Conservation (phyloP, 257 asterid genomes). For the Nicotiana attenuata region DNA sequence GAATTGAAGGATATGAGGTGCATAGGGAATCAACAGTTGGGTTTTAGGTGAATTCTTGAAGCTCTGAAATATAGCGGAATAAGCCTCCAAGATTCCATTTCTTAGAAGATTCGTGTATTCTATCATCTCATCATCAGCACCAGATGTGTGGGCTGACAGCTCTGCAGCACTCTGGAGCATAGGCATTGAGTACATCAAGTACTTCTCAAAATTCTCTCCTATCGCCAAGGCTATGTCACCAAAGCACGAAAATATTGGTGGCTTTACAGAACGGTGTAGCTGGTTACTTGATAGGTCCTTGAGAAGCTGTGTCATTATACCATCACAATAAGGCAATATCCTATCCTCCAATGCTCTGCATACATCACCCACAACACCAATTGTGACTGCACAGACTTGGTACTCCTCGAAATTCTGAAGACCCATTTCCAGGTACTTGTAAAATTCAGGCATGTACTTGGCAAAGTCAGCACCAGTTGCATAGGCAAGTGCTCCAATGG, state of each 20-base stretch:
- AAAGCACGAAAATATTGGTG: constrained; percentile 82
- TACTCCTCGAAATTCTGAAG: constrained; percentile 87
- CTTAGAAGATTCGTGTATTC: constrained; percentile 66
- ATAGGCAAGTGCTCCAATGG: constrained; percentile 84
- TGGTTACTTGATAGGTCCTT: constrained; percentile 70
- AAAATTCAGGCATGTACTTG: constrained; percentile 73
- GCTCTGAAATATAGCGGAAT: constrained; percentile 79
- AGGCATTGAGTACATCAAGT: constrained; percentile 75
- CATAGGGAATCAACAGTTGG: constrained; percentile 62
- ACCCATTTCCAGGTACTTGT: constrained; percentile 80
- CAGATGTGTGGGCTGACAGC: constrained; percentile 58
- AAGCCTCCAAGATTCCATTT: constrained; percentile 77
- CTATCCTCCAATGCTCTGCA: constrained; percentile 80
- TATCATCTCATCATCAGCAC: constrained; percentile 64
- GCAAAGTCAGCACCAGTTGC: constrained; percentile 57
- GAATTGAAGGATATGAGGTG: constrained; percentile 74
- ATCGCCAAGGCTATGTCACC: constrained; percentile 82
- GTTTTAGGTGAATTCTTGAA: constrained; percentile 71
- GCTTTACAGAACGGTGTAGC: constrained; percentile 78
- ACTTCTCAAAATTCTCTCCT: constrained; percentile 75
- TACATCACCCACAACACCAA: constrained; percentile 82
- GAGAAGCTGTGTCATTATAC: constrained; percentile 72
- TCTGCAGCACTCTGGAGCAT: constrained; percentile 90
- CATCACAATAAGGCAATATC: constrained; percentile 68
- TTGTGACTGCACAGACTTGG: constrained; percentile 83